phyloP scores from a whole-genome alignment of 2,329 filamentous ascomycete species.

The Hortaea sp. region DNA sequence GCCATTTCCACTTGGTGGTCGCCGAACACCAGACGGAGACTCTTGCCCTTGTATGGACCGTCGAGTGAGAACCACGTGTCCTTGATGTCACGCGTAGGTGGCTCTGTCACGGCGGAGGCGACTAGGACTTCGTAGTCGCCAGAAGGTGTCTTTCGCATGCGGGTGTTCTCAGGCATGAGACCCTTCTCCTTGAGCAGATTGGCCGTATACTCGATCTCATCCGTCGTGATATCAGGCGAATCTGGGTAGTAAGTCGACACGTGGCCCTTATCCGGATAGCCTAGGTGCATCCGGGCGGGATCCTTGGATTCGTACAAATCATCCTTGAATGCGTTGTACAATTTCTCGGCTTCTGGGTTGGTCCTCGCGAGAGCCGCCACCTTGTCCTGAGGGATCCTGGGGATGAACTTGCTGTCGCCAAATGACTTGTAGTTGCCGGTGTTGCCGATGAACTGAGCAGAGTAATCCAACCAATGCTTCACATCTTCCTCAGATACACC shows the following conservation, averaged over 20 bases:
- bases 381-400: constrained; percentile 33
- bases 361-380: constrained; percentile 36
- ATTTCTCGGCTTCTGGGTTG: constrained; percentile 28
- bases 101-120: constrained; percentile 35
- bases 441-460: constrained; percentile 43
- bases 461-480: constrained; percentile 31
- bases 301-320: constrained; percentile 34
- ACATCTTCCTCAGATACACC: constrained; percentile 32
- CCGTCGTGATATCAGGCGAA: constrained; percentile 37
- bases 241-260: constrained; percentile 42
- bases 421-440: constrained; percentile 45
- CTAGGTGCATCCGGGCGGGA: constrained; percentile 36
- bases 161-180: constrained; percentile 41
- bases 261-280: constrained; percentile 39
- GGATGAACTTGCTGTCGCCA: constrained; percentile 42
- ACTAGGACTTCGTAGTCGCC: constrained; percentile 39
- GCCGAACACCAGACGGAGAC: constrained; percentile 35
- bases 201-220: constrained; percentile 37
- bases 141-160: constrained; percentile 34
- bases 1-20: constrained; percentile 38
- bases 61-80: constrained; percentile 37
- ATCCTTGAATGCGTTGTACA: constrained; percentile 36
- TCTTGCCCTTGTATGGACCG: constrained; percentile 33
- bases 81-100: constrained; percentile 31
- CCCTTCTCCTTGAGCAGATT: constrained; percentile 38